Base-by-base conservation (phyloP, 306 rosid species). In the Pterocarpus macrocarpus region DNA sequence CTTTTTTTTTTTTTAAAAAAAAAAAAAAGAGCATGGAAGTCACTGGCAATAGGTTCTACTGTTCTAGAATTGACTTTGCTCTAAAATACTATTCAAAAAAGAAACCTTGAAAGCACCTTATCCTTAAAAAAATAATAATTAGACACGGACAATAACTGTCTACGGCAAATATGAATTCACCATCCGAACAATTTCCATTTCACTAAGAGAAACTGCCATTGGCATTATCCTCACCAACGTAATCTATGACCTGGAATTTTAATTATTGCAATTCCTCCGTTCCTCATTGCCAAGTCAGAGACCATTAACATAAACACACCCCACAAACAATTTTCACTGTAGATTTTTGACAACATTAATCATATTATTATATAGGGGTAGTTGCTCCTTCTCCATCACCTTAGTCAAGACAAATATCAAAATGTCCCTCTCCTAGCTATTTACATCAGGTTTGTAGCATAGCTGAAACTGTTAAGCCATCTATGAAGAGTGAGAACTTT, bases 381-480 rank as follows among this genome's bases (percentile, higher is more conserved):
- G 87, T 85, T 88, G 87, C 49, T 83, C 79, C 80, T 79, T 88
- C 85, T 76, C 79, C 78, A 81, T 82, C 90, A 62, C 35, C 62
- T 64, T 76, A 34, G 2, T 44, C 8, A 38, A 55, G 41, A 52
- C 68, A 72, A 82, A 74, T 5, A 43, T 70, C 34, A 47, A 82
- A 75, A 71, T 34, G 69, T 70, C 83, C 59, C 50, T 75, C 8
- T 78, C 75, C 4, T 49, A 17, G 17, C 72, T 47, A 72, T 69
- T 12, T 52, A 64, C 71, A 56, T 57, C 79, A 69, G 43, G 62
- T 69, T 58, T 80, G 41, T 43, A 69, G 30, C 80, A 34, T 34
- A 78, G 45, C 74, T 76, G 22, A 71, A 76, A 59, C 64, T 62
- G 33, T 74, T 49, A 71, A 85, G 17, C 68, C 59, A 56, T 55